phyloP scores from a whole-genome alignment of 306 rosid species.

The Citrullus amarus region DNA sequence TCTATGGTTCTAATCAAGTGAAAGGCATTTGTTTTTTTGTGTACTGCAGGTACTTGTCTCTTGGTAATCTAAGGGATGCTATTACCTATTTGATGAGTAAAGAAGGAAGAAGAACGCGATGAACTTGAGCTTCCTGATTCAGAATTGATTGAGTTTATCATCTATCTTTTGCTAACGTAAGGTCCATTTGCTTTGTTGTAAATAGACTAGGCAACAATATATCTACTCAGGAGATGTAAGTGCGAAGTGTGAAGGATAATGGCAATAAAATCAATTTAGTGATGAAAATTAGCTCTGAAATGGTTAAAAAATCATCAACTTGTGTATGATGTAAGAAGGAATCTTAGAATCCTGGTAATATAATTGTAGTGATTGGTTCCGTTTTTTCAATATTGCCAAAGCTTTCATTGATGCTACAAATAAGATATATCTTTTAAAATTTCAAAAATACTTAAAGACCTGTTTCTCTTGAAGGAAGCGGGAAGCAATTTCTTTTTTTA shows the following conservation, averaged over 20 bases:
- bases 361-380: neutral
- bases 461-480: neutral
- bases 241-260: neutral
- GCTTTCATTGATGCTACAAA: neutral
- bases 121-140: constrained; percentile 47
- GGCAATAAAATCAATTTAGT: neutral
- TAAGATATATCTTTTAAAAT: neutral
- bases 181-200: constrained; percentile 15
- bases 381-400: neutral
- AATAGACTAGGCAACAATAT: neutral
- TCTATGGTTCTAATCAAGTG: neutral
- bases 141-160: constrained; percentile 64
- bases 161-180: constrained; percentile 74
- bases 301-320: neutral
- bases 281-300: neutral
- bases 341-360: neutral
- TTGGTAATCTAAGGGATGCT: constrained; percentile 83
- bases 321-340: neutral
- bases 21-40: neutral
- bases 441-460: neutral
- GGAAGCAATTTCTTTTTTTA: neutral
- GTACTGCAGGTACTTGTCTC: constrained; percentile 54
- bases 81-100: constrained; percentile 62
- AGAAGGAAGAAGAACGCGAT: constrained; percentile 37
- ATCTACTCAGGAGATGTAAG: neutral